Conservation (phyloP, 441 rosid genomes). For the Pelargonium hybrid region DNA sequence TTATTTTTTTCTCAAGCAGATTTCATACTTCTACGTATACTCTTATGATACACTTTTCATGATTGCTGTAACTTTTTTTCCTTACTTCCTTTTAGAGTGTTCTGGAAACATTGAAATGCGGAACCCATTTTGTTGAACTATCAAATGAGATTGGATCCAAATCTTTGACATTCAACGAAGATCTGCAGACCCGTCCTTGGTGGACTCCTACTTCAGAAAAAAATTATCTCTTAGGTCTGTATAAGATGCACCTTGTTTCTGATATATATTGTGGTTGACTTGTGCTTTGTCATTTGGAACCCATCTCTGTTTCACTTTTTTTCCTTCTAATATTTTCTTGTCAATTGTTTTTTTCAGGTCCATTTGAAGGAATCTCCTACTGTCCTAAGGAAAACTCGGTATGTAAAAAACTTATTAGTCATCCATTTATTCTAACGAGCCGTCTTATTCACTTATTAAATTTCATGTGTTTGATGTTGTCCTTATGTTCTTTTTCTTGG, state of each 20-base stretch:
- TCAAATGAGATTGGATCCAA: constrained; percentile 68
- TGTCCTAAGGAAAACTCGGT: constrained; percentile 58
- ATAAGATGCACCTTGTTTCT: neutral
- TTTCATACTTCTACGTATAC: neutral
- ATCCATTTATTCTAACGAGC: neutral
- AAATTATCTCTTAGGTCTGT: constrained; percentile 77
- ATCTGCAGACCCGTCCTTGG: constrained; percentile 88
- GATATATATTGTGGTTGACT: neutral
- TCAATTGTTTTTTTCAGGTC: constrained; percentile 42
- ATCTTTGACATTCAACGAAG: constrained; percentile 74
- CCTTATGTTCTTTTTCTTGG: neutral
- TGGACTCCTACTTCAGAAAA: constrained; percentile 88
- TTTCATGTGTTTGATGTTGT: neutral
- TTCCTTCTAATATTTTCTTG: constrained; percentile 12
- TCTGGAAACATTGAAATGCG: constrained; percentile 65
- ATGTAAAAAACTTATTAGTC: constrained; percentile 12
- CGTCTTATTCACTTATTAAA: neutral
- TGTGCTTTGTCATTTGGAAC: neutral
- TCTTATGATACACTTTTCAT: constrained; percentile 7
- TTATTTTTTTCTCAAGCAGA: neutral
- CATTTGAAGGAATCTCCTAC: constrained; percentile 76
- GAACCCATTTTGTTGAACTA: constrained; percentile 64
- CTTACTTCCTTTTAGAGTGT: constrained; percentile 33
- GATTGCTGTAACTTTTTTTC: constrained; percentile 13
- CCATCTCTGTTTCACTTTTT: neutral